Conservation (phyloP, 2,329 filamentous ascomycete species). For the Colletotrichum chrysophilum region DNA sequence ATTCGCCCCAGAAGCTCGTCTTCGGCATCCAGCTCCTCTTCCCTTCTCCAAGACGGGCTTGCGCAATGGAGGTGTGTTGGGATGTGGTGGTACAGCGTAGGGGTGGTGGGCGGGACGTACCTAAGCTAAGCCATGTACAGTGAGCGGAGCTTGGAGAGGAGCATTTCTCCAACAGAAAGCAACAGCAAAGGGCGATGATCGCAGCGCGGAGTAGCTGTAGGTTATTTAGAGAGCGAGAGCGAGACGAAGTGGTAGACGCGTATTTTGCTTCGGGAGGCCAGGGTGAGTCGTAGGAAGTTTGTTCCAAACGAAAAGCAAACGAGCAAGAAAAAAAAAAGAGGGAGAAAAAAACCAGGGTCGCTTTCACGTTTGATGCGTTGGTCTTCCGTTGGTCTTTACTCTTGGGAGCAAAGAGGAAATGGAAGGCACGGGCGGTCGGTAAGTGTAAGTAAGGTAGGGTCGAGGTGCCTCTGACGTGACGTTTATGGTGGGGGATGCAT, state of each 20-base stretch:
- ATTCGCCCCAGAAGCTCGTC: not conserved
- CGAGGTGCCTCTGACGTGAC: not conserved
- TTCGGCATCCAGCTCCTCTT: not conserved
- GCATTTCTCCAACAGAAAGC: constrained; percentile 7
- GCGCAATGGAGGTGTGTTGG: not conserved
- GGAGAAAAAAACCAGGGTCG: not conserved
- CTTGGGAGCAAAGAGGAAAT: not conserved
- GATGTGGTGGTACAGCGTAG: not conserved
- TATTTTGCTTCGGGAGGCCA: not conserved
- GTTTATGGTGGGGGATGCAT: constrained; percentile 5
- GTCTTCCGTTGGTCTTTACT: not conserved
- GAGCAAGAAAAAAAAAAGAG: not conserved
- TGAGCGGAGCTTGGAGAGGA: not conserved
- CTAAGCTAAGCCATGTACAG: constrained; percentile 1
- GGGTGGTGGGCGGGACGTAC: not conserved
- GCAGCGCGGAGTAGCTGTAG: not conserved
- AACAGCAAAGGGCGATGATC: not conserved
- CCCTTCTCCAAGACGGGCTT: not conserved
- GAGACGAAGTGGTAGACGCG: not conserved
- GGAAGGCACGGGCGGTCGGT: not conserved
- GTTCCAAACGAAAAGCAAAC: not conserved
- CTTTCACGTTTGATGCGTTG: not conserved
- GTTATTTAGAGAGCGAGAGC: not conserved
- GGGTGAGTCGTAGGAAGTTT: not conserved
- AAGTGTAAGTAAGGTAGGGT: not conserved